Base-by-base conservation (phyloP, 495 filamentous ascomycete species). In the Penicillium longicatenatum region DNA sequence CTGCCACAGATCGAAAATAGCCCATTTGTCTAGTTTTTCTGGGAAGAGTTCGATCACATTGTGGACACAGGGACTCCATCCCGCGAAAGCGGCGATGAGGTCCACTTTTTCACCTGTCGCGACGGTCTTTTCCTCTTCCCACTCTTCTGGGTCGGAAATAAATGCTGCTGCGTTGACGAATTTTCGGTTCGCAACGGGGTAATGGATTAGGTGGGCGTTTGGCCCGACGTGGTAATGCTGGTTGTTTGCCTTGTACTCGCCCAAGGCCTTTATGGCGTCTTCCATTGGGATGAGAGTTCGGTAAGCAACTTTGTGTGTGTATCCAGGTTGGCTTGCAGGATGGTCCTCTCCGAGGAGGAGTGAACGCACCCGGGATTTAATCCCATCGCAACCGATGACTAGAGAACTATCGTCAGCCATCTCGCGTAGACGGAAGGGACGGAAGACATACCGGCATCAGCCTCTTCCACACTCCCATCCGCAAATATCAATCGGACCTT, bases 311-410 rank as follows among this genome's bases (percentile, higher is more conserved):
- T 71, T 78, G 45, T 72, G 55, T 39, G 1, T 75, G 73, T 49
- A 49, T 7, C 31, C 10, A n/a, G 30, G 17, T 12, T 17, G 11
- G 1, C 8, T 12, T 0, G 48, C 29, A n/a, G 16, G 29, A 14
- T 35, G 26, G 3, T 50, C 16, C 8, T 14, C 48, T 2, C 29
- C 48, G 7, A 79, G 62, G 12, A 82, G 53, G 57, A 77, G 68
- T 41, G 45, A 46, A 4, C 79, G 70, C n/a, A 72, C 72, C 12
- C 62, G 37, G 46, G 48, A 59, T 53, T 78, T 76, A n/a, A 82
- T 73, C 24, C 79, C 79, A 52, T 82, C 79, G n/a, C 75, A 76
- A 2, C 70, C 75, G 2, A 82, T 53, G 42, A 82, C 57, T 22
- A 71, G 66, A 51, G 78, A 69, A 78, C 78, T 14, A 3, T 12